Conservation (phyloP, 192 early-diverging fungal species). For the Linnemannia schmuckeri region DNA sequence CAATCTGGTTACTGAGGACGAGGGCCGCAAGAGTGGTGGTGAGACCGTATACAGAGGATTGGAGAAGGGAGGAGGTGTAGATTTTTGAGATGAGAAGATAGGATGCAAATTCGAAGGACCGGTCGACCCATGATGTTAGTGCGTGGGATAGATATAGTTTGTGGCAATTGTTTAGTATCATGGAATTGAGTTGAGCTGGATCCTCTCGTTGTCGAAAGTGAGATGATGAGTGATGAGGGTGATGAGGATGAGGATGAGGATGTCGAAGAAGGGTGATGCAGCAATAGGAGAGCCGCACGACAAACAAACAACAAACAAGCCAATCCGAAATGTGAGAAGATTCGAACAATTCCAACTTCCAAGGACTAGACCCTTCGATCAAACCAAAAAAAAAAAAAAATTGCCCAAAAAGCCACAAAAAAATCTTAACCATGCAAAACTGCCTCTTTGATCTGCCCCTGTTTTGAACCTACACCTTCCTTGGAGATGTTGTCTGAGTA, state of each 20-base stretch:
- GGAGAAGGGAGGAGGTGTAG: constrained; percentile 24
- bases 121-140: constrained; percentile 26
- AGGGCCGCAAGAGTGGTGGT: constrained; percentile 23
- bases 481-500: too few species aligned
- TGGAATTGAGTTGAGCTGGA: not conserved
- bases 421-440: too few species aligned
- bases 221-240: not conserved
- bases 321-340: not conserved
- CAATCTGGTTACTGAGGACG: constrained; percentile 37
- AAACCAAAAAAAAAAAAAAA: too few species aligned
- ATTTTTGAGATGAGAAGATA: constrained; percentile 35
- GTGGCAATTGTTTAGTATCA: not conserved
- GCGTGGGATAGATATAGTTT: constrained; percentile 11
- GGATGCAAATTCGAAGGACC: constrained; percentile 47
- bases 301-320: too few species aligned
- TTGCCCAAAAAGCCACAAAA: too few species aligned
- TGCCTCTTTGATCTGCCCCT: too few species aligned
- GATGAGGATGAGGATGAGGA: not conserved
- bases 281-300: too few species aligned
- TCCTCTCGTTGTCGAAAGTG: not conserved
- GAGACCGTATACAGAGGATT: constrained; percentile 45
- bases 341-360: not conserved
- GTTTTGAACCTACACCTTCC: too few species aligned
- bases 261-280: not conserved
- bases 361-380: too few species aligned